Evolutionary conservation across 2,329 filamentous ascomycete species (phyloP).

Genomic region (Aspergillus texensis): DNA sequence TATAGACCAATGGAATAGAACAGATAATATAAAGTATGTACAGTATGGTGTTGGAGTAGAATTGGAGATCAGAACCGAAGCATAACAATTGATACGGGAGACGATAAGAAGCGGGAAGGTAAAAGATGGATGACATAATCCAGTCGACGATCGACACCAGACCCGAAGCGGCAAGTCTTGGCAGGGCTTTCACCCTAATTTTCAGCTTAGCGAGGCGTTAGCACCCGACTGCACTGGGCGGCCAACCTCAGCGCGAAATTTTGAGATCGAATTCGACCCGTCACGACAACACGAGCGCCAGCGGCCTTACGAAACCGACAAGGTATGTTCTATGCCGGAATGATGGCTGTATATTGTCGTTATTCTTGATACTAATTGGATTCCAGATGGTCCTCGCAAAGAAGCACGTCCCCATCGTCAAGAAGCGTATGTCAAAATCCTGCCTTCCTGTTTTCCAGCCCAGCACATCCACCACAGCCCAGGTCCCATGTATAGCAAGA

Average conservation of each 20-base stretch:
- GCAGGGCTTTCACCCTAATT: slow-evolving; percentile 25
- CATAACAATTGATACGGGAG: neutral
- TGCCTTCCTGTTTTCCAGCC: slow-evolving; percentile 2
- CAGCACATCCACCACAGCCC: slow-evolving; percentile 7
- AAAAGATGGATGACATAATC: slow-evolving; percentile 1
- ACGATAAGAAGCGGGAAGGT: neutral
- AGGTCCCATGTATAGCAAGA: slow-evolving; percentile 7
- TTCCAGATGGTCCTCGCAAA: slow-evolving; percentile 91
- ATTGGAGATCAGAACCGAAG: neutral
- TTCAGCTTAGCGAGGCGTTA: slow-evolving; percentile 40
- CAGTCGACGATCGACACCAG: neutral
- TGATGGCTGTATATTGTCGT: neutral
- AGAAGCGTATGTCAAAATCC: slow-evolving; percentile 80
- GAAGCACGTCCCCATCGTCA: slow-evolving; percentile 99
- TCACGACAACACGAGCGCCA: slow-evolving; percentile 48
- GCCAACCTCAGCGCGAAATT: slow-evolving; percentile 42
- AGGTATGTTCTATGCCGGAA: slow-evolving; percentile 36
- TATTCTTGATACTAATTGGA: slow-evolving; percentile 15
- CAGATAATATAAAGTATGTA: neutral
- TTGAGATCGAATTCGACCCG: slow-evolving; percentile 42
- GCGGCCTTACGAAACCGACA: slow-evolving; percentile 49
- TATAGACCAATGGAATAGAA: neutral
- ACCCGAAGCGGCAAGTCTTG: neutral
- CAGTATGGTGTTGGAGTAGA: neutral
- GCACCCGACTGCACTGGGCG: slow-evolving; percentile 31